phyloP scores from a whole-genome alignment of 306 rosid genomes.

The Urtica urens region DNA sequence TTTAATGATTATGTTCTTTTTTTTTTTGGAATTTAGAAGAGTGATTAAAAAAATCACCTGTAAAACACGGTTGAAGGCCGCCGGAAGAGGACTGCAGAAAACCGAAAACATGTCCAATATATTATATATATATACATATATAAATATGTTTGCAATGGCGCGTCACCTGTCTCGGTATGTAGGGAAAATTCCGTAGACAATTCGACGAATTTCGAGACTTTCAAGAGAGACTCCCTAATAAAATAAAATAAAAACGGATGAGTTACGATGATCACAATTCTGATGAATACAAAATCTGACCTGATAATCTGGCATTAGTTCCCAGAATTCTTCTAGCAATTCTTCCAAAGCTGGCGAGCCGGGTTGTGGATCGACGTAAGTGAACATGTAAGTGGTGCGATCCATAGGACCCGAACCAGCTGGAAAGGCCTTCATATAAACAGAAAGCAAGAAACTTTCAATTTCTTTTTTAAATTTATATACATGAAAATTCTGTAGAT shows the following conservation, averaged over 20 bases:
- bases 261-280: too few relatives aligned
- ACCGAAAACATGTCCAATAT: too few relatives aligned
- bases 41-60: slow-evolving; percentile 42
- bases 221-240: slow-evolving; percentile 69
- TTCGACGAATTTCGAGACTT: slow-evolving; percentile 61
- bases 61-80: slow-evolving; percentile 70
- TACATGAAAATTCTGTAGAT: neutral
- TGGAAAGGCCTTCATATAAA: slow-evolving; percentile 81
- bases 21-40: slow-evolving; percentile 13
- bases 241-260: too few relatives aligned
- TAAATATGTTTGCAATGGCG: neutral
- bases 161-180: slow-evolving; percentile 73
- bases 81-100: slow-evolving; percentile 82
- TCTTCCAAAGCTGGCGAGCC: slow-evolving; percentile 74
- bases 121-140: too few relatives aligned
- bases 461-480: slow-evolving; percentile 10
- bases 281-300: slow-evolving; percentile 14
- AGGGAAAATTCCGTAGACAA: slow-evolving; percentile 82
- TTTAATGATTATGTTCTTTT: too few relatives aligned
- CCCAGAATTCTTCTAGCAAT: slow-evolving; percentile 75
- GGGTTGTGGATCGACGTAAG: slow-evolving; percentile 80
- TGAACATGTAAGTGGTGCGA: slow-evolving; percentile 89
- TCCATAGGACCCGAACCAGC: slow-evolving; percentile 87
- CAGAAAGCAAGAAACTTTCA: neutral
- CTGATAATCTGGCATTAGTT: slow-evolving; percentile 88